phyloP scores from a whole-genome alignment of 805 yeast species.

The Myxozyma sirexii region DNA sequence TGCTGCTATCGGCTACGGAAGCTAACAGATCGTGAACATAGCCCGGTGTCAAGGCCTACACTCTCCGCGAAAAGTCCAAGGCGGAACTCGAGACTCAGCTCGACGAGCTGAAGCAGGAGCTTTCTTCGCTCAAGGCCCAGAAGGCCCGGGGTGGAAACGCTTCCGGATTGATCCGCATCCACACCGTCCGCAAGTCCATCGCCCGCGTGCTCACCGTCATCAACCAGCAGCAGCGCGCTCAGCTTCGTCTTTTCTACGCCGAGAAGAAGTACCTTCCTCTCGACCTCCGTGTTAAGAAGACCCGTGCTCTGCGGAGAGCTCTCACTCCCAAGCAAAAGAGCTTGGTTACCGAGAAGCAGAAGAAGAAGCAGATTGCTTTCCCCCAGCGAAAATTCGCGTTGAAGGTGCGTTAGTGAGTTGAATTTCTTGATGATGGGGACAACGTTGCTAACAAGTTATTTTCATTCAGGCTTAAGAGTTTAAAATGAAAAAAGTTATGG shows the following conservation, averaged over 20 bases:
- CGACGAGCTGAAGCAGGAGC: conserved; percentile 94
- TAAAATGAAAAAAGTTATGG: conserved; percentile 16
- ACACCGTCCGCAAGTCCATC: conserved; percentile 94
- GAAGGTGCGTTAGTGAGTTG: conserved; percentile 57
- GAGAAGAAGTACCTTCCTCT: conserved; percentile 85
- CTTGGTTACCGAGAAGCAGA: conserved; percentile 81
- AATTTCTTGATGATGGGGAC: not conserved
- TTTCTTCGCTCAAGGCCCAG: conserved; percentile 94
- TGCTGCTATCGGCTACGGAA: too few relatives aligned
- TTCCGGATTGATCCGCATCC: conserved; percentile 75
- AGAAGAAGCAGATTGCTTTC: conserved; percentile 92
- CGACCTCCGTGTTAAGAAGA: conserved; percentile 99
- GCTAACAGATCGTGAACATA: not conserved
- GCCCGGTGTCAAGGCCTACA: conserved; percentile 73
- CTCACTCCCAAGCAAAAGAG: conserved; percentile 85
- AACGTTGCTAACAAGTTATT: not conserved
- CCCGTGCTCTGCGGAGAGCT: conserved; percentile 99
- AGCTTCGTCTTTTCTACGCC: conserved; percentile 94
- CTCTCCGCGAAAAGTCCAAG: conserved; percentile 96
- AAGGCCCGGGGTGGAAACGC: conserved; percentile 83
- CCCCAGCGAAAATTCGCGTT: conserved; percentile 98
- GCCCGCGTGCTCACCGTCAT: conserved; percentile 97
- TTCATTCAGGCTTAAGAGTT: conserved; percentile 19
- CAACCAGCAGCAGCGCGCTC: conserved; percentile 94
- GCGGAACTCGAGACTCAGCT: conserved; percentile 93